Conservation (phyloP, 768 basidiomycete genomes). For the Leccinum imitatum region DNA sequence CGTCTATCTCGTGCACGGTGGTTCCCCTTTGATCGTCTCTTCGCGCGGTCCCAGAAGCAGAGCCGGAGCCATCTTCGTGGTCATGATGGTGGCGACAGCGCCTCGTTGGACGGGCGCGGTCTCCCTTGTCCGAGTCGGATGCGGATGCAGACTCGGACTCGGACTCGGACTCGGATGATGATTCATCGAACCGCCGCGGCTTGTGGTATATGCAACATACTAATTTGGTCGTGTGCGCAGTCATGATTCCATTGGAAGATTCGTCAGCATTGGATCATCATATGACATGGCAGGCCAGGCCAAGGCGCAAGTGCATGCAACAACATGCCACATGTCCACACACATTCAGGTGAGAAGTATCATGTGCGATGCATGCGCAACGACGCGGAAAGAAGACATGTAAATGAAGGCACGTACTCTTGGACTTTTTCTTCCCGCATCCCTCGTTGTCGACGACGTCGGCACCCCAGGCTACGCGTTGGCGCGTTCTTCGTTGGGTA, state of each 20-base stretch:
- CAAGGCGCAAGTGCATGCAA: background rate
- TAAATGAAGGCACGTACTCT: constrained; percentile 59
- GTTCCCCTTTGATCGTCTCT: constrained; percentile 9
- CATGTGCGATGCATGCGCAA: background rate
- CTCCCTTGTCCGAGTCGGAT: constrained; percentile 23
- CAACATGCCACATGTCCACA: background rate
- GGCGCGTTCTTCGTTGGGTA: constrained; percentile 42
- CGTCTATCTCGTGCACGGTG: constrained; percentile 21
- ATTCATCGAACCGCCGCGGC: constrained; percentile 77
- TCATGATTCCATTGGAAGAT: background rate
- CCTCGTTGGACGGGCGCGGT: constrained; percentile 14
- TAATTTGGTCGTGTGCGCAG: constrained; percentile 30
- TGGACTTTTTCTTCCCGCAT: constrained; percentile 86
- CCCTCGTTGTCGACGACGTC: constrained; percentile 91
- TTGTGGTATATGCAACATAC: constrained; percentile 97
- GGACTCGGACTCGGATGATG: constrained; percentile 55
- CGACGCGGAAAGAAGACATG: constrained; percentile 13
- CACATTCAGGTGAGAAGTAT: too few species aligned
- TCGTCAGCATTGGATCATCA: background rate
- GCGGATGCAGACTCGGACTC: constrained; percentile 34
- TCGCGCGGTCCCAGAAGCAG: background rate
- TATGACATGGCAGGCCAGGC: background rate
- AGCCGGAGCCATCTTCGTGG: background rate
- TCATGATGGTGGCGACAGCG: constrained; percentile 2
- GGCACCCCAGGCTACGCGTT: constrained; percentile 78